Base-by-base conservation (phyloP, 805 yeast species). In the Candida suzukii region DNA sequence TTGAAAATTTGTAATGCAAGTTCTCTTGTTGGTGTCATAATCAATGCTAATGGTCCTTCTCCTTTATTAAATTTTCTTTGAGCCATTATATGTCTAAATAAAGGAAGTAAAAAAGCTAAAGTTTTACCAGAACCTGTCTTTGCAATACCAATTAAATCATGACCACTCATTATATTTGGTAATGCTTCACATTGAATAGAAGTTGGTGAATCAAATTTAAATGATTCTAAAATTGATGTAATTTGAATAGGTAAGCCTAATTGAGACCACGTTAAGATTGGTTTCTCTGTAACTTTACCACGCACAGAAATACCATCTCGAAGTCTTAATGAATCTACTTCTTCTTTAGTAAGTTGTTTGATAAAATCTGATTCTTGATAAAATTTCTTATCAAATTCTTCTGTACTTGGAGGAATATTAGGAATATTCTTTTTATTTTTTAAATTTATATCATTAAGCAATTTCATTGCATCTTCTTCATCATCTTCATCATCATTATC, bases 41-140 rank as follows among this genome's bases (percentile, higher is more conserved):
- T 72, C 11, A 93, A 53, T 0, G 86, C 95, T 18, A 84, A 59
- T 0, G 97, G 97, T 0, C 93, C 90, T 9, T 78, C 72, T 12
- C 79, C 86, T 3, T 50, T 48, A 1, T 58, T 46, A 11, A 77
- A 46, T 0, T 76, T 76, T 2, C 74, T 63, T 53, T 88, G 95
- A 35, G 86, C 90, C 43, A 77, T 73, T 10, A 93, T 77, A 46
- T 91, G 98, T 39, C 96, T 70, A 40, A 91, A 67, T 63, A 93
- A 61, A 0, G 99, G 97, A 7, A 93, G 57, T 9, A 88, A 66
- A 61, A 86, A 93, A 1, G 96, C 84, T 50, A 91, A 70, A 0
- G 99, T 93, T 57, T 93, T 93, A 3, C 99, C 99, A 0, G 96
- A 86, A 0, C 99, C 99, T 0, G 99, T 93, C 48, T 88, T 88